Conservation (phyloP, 2,329 filamentous ascomycete genomes). For the Calonectria crousiana region DNA sequence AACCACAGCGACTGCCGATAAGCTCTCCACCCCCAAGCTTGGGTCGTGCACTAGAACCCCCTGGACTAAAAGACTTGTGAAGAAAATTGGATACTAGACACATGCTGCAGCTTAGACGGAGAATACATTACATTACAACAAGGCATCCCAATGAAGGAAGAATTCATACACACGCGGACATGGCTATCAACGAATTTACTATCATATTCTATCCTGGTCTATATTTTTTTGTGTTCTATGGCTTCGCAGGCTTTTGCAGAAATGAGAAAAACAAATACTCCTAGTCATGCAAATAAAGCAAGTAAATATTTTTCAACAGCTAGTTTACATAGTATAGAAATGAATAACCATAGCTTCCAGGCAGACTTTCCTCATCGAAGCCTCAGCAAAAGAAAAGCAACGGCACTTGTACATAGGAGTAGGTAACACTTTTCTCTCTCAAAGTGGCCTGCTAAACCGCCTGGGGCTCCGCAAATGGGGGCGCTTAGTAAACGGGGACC, state of each 20-base stretch:
- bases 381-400: neutral
- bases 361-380: neutral
- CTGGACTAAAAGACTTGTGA: neutral
- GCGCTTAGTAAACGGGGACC: slow-evolving; percentile 27
- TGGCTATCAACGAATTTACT: neutral
- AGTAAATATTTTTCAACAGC: slow-evolving; percentile 9
- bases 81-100: neutral
- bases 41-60: too few species aligned
- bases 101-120: neutral
- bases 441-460: neutral
- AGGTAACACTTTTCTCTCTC: neutral
- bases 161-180: neutral
- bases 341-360: neutral
- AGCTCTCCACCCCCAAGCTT: too few species aligned
- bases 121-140: neutral
- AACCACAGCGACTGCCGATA: too few species aligned
- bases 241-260: neutral
- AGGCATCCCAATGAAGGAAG: too few species aligned
- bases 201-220: neutral
- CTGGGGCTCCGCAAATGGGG: neutral
- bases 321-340: slow-evolving; percentile 8
- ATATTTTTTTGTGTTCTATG: neutral
- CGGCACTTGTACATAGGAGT: neutral
- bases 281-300: neutral
- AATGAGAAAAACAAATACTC: neutral